Base-by-base conservation (phyloP, 108 stramenopile species). In the Cyclotella sp. region DNA sequence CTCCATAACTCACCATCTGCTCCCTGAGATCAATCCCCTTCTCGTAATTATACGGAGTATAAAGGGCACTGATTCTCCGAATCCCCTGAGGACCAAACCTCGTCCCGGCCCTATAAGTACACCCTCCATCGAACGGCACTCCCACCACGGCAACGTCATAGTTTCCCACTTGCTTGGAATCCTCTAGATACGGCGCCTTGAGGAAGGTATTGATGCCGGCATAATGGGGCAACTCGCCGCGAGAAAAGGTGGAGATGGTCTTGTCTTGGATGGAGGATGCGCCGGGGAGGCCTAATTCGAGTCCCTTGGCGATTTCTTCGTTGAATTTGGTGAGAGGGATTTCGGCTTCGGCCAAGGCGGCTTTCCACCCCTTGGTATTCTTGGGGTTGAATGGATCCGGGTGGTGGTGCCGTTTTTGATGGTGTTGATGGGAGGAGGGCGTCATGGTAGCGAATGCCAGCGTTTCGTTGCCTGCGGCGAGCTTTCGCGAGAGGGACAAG, bases 21-120 rank as follows among this genome's bases (percentile, higher is more conserved):
- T 93, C 92, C 21, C 92, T 85, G 27, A 93, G 77, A 72, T 93
- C 92, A 77, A 93, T 91, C 19, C 93, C 93, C 53, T 71, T 86
- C 80, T 91, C 93, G 72, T 92, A 92, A 70, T 94, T 94, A 89
- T 92, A 91, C 18, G 91, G 91, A 12, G 91, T 90, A 75, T 92
- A 90, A 24, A 92, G 66, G 10, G 93, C 91, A 21, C 79, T 82
- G 54, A 94, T 92, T 24, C 91, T 90, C 13, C 93, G 87, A 64
- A 94, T 92, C 9, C 90, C 93, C 52, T 92, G 91, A 0, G 93
- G 93, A 51, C 93, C 93, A 76, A 92, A 92, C 30, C 93, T 79
- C 0, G 93, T 92, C 52, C 93, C 93, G 11, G 93, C 64, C 53
- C 93, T 83, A 68, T 94, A 92, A 71, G 90, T 91, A 45, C 89